These are phyloP conservation scores for Pseudopyricularia cyperi DNA, from an alignment of 2,329 filamentous ascomycete species.

Conservation along the genomic window DNA sequence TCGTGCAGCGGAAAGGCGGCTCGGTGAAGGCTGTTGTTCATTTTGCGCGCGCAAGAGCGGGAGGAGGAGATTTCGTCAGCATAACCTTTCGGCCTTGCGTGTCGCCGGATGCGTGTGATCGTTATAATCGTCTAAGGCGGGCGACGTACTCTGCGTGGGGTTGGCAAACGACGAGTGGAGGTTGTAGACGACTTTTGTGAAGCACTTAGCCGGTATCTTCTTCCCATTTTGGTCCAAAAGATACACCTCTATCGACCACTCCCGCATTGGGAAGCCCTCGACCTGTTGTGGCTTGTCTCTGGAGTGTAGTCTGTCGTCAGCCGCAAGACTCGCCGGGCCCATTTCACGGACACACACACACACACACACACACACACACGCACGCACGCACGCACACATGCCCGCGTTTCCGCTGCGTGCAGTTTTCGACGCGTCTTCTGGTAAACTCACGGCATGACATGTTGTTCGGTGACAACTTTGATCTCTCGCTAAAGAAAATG, in stretches of 20 bases:
- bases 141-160: conserved; percentile 58
- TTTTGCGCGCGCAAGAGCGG: too few relatives aligned
- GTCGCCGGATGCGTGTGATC: too few relatives aligned
- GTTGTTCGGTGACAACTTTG: conserved; percentile 87
- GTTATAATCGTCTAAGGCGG: background rate
- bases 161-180: conserved; percentile 90
- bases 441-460: conserved; percentile 61
- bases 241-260: conserved; percentile 81
- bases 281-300: conserved; percentile 70
- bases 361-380: too few relatives aligned
- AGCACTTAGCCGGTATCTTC: conserved; percentile 68
- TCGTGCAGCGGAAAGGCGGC: conserved; percentile 76
- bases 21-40: conserved; percentile 55
- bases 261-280: conserved; percentile 82
- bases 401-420: too few relatives aligned
- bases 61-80: too few relatives aligned
- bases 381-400: too few relatives aligned
- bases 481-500: conserved; percentile 56
- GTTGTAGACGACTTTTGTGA: conserved; percentile 86
- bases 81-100: background rate
- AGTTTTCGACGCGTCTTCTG: too few relatives aligned
- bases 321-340: too few relatives aligned
- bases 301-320: background rate
- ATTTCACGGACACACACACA: too few relatives aligned
- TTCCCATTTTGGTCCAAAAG: conserved; percentile 78